These are phyloP conservation scores for Vaccinium myrtillus DNA, from an alignment of 148 eudicot species.

Conservation along the genomic window DNA sequence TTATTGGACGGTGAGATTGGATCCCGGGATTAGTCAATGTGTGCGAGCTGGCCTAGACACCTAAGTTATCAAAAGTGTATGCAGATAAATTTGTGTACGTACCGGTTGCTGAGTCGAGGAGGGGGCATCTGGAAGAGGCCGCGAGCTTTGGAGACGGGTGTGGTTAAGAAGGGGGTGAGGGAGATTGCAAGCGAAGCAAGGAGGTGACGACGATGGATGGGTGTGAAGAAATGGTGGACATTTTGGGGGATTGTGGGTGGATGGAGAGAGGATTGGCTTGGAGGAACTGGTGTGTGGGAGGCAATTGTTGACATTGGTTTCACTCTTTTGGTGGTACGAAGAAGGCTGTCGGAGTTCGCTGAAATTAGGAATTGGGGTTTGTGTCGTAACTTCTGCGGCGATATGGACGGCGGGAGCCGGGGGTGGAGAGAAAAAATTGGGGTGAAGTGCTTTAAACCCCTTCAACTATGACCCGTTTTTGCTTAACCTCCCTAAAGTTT, in stretches of 20 bases:
- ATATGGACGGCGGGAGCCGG: no score
- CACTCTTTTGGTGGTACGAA: neutral
- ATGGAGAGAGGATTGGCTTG: constrained; percentile 4
- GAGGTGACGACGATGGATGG: constrained; percentile 52
- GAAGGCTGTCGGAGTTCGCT: no score
- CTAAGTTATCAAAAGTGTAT: neutral
- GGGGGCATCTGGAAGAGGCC: constrained; percentile 99
- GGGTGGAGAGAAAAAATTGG: no score
- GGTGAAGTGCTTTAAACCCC: no score
- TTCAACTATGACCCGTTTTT: no score
- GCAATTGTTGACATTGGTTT: constrained; percentile 12
- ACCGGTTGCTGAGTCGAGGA: constrained; percentile 77
- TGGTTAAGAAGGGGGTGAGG: constrained; percentile 37
- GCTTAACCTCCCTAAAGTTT: no score
- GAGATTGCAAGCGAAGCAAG: constrained; percentile 61
- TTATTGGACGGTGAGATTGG: neutral
- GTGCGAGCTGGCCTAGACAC: neutral
- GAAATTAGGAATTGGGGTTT: no score
- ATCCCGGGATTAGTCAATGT: neutral
- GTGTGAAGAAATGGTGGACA: constrained; percentile 12
- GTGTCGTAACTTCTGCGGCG: no score
- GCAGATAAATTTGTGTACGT: neutral
- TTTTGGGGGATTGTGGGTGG: constrained; percentile 19
- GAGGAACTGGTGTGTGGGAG: constrained; percentile 16
- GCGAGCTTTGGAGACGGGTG: constrained; percentile 53